Base-by-base conservation (phyloP, 1,284 basidiomycete species). In the Exobasidium rhododendri region DNA sequence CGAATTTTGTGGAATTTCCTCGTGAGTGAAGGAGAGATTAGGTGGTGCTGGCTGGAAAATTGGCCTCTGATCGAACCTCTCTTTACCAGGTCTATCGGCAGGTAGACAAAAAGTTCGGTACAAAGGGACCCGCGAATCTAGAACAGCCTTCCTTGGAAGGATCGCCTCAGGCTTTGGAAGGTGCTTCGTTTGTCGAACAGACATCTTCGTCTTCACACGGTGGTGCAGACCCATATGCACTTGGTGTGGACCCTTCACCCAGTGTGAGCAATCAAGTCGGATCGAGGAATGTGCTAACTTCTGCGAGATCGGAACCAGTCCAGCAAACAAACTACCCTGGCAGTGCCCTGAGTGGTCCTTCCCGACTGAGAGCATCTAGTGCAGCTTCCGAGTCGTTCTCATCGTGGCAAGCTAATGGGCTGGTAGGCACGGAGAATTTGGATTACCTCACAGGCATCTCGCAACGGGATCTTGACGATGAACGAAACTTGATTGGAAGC, bases 1-100 rank as follows among this genome's bases (percentile, higher is more conserved):
- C 84, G 91, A 54, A 93, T 97, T 47, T 83, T 97, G 51, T 91
- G 91, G 75, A 97, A 97, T 82, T 97, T 97, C 79, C 83, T 97
- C 68, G 88, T 89, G 70, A 66, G 85, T 80, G 20, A n/a, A n/a
- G n/a, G 50, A 13, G 2, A 20, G 56, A 49, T 13, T 44, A 44
- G 43, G n/a, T n/a, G n/a, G n/a, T n/a, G n/a, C n/a, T n/a, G n/a
- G n/a, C n/a, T n/a, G n/a, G n/a, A n/a, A n/a, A n/a, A n/a, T n/a
- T n/a, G n/a, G n/a, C n/a, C n/a, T n/a, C n/a, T n/a, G n/a, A n/a
- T n/a, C n/a, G n/a, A n/a, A n/a, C 17, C 43, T 20, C 35, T 40
- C 17, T 40, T 40, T 10, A 7, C 7, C 35, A 40, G 35, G 35
- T 75, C 40, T 75, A 75, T 52, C 74, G 74, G n/a, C 72, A 75